phyloP scores from a whole-genome alignment of 2,329 filamentous ascomycete genomes.

The Sporothrix inflata region DNA sequence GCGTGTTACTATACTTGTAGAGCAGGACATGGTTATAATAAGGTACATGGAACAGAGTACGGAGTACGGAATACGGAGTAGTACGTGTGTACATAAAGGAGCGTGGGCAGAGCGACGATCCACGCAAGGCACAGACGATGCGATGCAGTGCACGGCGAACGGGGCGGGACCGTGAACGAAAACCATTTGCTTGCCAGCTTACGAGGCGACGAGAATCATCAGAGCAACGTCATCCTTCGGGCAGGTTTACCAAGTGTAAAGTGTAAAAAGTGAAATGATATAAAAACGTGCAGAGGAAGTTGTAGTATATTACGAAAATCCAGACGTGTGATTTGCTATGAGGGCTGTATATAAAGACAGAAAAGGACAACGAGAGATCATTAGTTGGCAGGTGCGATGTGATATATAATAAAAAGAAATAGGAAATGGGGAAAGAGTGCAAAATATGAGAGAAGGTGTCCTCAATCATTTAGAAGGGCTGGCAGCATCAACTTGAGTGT shows the following conservation, averaged over 20 bases:
- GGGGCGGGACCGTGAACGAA: not conserved
- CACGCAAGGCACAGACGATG: slow-evolving; percentile 20
- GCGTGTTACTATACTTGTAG: not conserved
- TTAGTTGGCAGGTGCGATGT: not conserved
- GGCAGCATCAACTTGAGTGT: not conserved
- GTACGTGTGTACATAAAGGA: not conserved
- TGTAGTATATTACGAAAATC: not conserved
- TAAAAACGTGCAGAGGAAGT: not conserved
- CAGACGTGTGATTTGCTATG: not conserved
- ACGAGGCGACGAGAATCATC: not conserved
- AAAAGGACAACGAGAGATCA: not conserved
- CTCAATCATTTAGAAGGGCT: not conserved
- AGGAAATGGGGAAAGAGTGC: not conserved
- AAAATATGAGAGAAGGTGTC: not conserved
- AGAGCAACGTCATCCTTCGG: not conserved
- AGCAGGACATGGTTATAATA: not conserved
- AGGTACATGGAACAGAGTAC: not conserved
- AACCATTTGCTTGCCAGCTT: not conserved
- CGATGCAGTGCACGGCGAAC: slow-evolving; percentile 16
- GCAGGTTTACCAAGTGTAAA: not conserved
- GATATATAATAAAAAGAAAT: not conserved
- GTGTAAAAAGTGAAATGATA: not conserved
- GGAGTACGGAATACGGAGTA: not conserved
- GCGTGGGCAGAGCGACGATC: slow-evolving; percentile 10
- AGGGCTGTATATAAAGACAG: not conserved